These are phyloP conservation scores for Tilletiopsis washingtonensis DNA, from an alignment of 1,284 basidiomycete genomes.

Conservation along the genomic window DNA sequence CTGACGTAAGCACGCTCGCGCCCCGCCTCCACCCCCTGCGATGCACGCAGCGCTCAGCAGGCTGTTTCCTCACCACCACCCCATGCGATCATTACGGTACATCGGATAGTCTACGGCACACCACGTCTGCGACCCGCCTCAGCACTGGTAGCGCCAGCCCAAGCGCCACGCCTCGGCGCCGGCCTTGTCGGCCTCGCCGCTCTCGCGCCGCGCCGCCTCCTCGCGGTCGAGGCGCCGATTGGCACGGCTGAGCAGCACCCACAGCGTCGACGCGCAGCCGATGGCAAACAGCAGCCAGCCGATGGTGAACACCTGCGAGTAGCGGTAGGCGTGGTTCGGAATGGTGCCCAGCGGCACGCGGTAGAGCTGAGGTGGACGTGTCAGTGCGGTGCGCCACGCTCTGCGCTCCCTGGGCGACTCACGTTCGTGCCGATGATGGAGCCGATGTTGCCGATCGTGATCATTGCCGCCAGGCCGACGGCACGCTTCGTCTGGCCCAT, in stretches of 20 bases:
- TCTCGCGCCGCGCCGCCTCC: neutral
- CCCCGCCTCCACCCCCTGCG: too few species aligned
- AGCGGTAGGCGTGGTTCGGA: conserved; percentile 55
- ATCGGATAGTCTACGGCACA: too few species aligned
- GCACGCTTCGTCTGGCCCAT: conserved; percentile 64
- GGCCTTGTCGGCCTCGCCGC: neutral
- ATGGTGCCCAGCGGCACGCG: conserved; percentile 52
- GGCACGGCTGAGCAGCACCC: neutral
- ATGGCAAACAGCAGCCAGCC: conserved; percentile 15
- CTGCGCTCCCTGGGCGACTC: too few species aligned
- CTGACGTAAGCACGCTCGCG: too few species aligned
- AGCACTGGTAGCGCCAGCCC: neutral
- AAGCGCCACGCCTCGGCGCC: neutral
- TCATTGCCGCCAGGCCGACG: conserved; percentile 60
- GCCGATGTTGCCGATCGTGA: conserved; percentile 61
- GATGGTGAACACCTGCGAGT: conserved; percentile 52
- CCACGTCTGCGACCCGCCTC: too few species aligned
- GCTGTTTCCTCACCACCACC: too few species aligned
- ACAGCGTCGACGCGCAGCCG: neutral
- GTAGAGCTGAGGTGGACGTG: conserved; percentile 55
- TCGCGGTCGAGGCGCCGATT: neutral
- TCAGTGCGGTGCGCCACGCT: too few species aligned
- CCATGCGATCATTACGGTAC: too few species aligned
- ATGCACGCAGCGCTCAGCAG: too few species aligned
- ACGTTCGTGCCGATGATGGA: conserved; percentile 56